Evolutionary conservation across 306 rosid genomes (phyloP).

Genomic region (Prunus mume): DNA sequence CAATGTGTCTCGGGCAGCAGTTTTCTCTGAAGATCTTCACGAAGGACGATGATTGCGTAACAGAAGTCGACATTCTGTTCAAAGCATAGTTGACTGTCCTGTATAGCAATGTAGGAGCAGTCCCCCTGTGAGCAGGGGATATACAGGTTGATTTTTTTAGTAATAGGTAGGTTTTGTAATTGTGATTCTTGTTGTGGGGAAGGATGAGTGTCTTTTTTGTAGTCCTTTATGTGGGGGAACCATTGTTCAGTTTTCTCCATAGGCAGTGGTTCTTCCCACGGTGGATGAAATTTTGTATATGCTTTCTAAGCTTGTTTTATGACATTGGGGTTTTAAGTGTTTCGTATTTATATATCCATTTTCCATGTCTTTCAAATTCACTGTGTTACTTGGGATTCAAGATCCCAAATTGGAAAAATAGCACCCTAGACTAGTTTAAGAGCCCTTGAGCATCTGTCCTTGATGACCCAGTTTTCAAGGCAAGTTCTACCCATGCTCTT

Average conservation of each 20-base stretch:
- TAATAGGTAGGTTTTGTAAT: slow-evolving; percentile 28
- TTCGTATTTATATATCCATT: background rate
- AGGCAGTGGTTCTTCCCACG: slow-evolving; percentile 31
- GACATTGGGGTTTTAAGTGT: slow-evolving; percentile 2
- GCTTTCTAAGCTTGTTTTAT: slow-evolving; percentile 1
- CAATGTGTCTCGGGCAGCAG: slow-evolving; percentile 66
- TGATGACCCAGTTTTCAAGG: too few relatives aligned
- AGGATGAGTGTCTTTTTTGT: slow-evolving; percentile 15
- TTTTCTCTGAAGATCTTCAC: slow-evolving; percentile 97
- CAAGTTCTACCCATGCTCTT: too few relatives aligned
- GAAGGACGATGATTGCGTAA: slow-evolving; percentile 72
- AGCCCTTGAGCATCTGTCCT: too few relatives aligned
- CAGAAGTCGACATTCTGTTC: slow-evolving; percentile 8
- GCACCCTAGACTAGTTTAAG: too few relatives aligned
- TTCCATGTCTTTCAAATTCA: background rate
- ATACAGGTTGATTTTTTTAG: slow-evolving; percentile 22
- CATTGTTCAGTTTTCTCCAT: slow-evolving; percentile 24
- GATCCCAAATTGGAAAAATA: too few relatives aligned
- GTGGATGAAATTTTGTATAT: slow-evolving; percentile 57
- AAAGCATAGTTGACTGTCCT: slow-evolving; percentile 14
- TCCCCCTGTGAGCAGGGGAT: slow-evolving; percentile 22
- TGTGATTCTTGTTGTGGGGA: slow-evolving; percentile 22
- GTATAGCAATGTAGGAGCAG: slow-evolving; percentile 18
- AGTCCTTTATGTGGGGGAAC: slow-evolving; percentile 28
- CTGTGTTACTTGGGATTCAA: background rate